A percentile compares a stretch with the other conserved stretches of the same genome.
Evolutionary conservation across 2,329 filamentous ascomycete species (phyloP).

Genomic region (Diaporthe longicolla): DNA sequence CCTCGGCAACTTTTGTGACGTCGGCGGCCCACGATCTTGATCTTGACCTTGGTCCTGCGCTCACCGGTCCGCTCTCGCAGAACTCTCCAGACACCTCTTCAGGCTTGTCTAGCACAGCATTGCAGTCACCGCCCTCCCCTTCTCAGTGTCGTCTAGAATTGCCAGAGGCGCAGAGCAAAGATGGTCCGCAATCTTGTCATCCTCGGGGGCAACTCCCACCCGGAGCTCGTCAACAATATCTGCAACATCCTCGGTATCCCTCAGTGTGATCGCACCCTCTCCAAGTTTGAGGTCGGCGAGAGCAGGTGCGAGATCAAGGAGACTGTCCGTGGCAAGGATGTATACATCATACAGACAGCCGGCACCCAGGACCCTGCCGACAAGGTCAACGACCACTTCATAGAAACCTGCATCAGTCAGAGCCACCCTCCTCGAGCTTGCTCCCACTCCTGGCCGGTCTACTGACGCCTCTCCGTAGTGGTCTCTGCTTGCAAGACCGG

Average conservation of each 20-base stretch:
- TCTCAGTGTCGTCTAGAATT: background rate
- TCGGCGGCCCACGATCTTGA: constrained; percentile 36
- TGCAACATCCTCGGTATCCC: constrained; percentile 91
- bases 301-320: constrained; percentile 96
- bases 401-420: constrained; percentile 98
- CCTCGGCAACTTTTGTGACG: constrained; percentile 47
- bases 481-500: constrained; percentile 96
- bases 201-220: constrained; percentile 93
- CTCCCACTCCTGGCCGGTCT: background rate
- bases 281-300: constrained; percentile 95
- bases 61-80: background rate
- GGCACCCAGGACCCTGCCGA: constrained; percentile 67
- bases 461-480: constrained; percentile 72
- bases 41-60: constrained; percentile 5
- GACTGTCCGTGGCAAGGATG: constrained; percentile 97
- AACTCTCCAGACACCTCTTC: background rate
- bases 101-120: background rate
- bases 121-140: background rate
- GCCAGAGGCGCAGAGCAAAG: constrained; percentile 44
- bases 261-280: constrained; percentile 83
- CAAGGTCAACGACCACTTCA: constrained; percentile 94
- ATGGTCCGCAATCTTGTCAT: constrained; percentile 98
- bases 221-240: constrained; percentile 86
- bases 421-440: constrained; percentile 49
- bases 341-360: constrained; percentile 97